Percentiles rank a stretch among this genome's conserved stretches.
Evolutionary conservation across 768 basidiomycete species (phyloP).

Genomic region (Auriscalpium microsporum): DNA sequence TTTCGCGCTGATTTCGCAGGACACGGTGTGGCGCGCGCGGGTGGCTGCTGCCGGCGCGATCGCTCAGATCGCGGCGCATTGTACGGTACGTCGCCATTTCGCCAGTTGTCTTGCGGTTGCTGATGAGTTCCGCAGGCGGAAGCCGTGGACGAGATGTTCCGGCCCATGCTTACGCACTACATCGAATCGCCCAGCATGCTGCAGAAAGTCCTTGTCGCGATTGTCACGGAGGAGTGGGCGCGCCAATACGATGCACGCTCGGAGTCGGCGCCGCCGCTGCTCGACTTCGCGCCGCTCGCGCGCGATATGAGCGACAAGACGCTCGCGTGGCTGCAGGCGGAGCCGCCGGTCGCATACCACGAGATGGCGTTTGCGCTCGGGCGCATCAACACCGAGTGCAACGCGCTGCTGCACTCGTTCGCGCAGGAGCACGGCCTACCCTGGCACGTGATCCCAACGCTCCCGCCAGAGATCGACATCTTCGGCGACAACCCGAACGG

Average conservation of each 20-base stretch:
- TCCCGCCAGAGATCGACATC: constrained; percentile 74
- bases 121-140: constrained; percentile 19
- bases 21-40: constrained; percentile 71
- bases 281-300: constrained; percentile 51
- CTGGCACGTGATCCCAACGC: constrained; percentile 64
- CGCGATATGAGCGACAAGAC: constrained; percentile 61
- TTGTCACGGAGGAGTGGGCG: constrained; percentile 92
- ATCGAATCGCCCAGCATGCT: constrained; percentile 85
- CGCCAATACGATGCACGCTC: constrained; percentile 34
- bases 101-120: not conserved
- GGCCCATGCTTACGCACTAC: constrained; percentile 70
- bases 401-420: constrained; percentile 75
- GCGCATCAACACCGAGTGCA: constrained; percentile 75
- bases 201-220: constrained; percentile 79
- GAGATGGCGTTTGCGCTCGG: constrained; percentile 81
- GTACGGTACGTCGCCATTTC: no score
- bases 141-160: constrained; percentile 57
- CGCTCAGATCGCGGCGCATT: constrained; percentile 49
- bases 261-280: constrained; percentile 31
- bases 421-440: constrained; percentile 82
- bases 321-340: constrained; percentile 63
- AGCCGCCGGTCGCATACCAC: constrained; percentile 74
- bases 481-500: constrained; percentile 51
- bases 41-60: constrained; percentile 72
- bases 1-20: constrained; percentile 67